Evolutionary conservation across 78 protist species (phyloP), one percentile per base, ranked within the genome.

Genomic region (Dictyostelium intermedium): DNA sequence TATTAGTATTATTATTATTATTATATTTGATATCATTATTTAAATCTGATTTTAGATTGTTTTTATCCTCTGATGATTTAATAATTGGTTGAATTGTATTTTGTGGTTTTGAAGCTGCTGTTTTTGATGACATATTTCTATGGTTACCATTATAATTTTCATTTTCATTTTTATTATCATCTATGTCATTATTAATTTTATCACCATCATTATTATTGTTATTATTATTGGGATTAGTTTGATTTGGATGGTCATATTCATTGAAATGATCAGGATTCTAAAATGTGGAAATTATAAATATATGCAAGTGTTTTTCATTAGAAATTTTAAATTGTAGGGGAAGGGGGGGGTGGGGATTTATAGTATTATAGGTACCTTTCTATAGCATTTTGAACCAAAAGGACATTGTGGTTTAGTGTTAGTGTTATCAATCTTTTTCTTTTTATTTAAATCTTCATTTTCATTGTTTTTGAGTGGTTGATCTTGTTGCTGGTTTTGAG

Each of bases 371-470:
- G n/a, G n/a, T 66, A 66, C 74, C 35, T 72, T 56, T 82, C 86
- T 34, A 56, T 56, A 82, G 34, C 86, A 82, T 23, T 25, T 23
- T 7, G 43, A 70, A 23, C 86, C 86, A 82, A 56, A n/a, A 10
- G 86, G 76, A 60, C 86, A 82, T 23, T 23, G 32, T 56, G 4
- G 10, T 16, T 79, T 79, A 14, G 30, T 5, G 5, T 4, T 14
- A 30, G 16, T 37, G 10, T 7, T 20, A 4, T 72, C 79, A 13
- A 72, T 14, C 34, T 79, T 79, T 79, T 27, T 79, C 69, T 79
- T 79, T 45, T 45, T 39, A 76, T 39, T 76, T 66, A 27, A 1
- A 72, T 72, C 45, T 34, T 72, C 79, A 18, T 72, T 30, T 72
- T 11, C 45, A 34, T 18, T 73, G 32, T 5, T 74, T 23, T 16